Percentiles rank a stretch among this genome's conserved stretches.
phyloP scores from a whole-genome alignment of 2,329 filamentous ascomycete genomes.

The Venturia pyrina region DNA sequence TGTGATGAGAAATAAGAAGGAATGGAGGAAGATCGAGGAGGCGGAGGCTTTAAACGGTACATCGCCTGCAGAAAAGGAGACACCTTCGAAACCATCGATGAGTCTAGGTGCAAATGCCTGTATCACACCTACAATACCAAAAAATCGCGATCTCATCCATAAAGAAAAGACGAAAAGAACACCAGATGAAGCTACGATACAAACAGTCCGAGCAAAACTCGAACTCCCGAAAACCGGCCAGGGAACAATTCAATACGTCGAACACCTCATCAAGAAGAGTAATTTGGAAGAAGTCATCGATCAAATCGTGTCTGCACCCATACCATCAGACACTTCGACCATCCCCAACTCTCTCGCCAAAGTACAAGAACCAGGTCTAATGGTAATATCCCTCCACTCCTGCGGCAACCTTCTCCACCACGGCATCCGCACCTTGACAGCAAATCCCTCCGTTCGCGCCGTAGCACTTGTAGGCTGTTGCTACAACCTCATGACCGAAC shows the following conservation, averaged over 20 bases:
- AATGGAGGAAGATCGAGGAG: conserved; percentile 46
- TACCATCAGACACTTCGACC: background rate
- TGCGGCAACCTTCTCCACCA: conserved; percentile 97
- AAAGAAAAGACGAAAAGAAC: background rate
- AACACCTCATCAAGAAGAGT: conserved; percentile 63
- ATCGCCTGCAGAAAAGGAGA: conserved; percentile 16
- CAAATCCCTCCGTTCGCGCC: conserved; percentile 78
- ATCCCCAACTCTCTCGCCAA: conserved; percentile 15
- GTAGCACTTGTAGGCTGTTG: conserved; percentile 96
- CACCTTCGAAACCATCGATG: background rate
- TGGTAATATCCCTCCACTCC: conserved; percentile 93
- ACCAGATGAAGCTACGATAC: background rate
- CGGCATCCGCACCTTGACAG: conserved; percentile 71
- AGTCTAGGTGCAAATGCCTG: background rate
- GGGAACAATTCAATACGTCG: conserved; percentile 67
- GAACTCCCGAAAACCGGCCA: conserved; percentile 47
- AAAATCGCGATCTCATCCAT: background rate
- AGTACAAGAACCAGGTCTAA: conserved; percentile 39
- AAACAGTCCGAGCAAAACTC: conserved; percentile 19
- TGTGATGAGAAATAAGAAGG: conserved; percentile 74
- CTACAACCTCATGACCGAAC: conserved; percentile 92
- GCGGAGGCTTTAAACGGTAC: conserved; percentile 23
- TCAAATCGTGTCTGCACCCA: conserved; percentile 35
- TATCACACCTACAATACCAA: background rate
- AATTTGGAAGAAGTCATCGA: conserved; percentile 59